A percentile compares a stretch with the other conserved stretches of the same genome.
Evolutionary conservation across 139 green algal species (phyloP).

Genomic region (Astrephomene gubernaculifera): DNA sequence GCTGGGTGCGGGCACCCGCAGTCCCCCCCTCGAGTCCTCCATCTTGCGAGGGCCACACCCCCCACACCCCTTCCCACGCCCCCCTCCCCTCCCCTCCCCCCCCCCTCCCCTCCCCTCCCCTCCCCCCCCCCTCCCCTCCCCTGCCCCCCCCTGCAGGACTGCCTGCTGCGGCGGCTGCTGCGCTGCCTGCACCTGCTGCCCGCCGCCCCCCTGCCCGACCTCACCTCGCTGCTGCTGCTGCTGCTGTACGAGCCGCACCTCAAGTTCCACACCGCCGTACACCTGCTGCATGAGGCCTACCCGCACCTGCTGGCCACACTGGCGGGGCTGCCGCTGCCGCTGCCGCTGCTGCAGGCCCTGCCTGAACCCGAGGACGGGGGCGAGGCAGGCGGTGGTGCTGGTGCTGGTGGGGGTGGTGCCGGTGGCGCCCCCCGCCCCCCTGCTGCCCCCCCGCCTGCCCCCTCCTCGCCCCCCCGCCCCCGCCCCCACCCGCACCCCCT

Average conservation of each 20-base stretch:
- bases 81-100: not conserved
- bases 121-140: not conserved
- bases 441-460: too few species aligned
- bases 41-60: too few species aligned
- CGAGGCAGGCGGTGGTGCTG: not conserved
- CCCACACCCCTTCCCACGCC: not conserved
- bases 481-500: too few species aligned
- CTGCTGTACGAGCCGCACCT: conserved; percentile 68
- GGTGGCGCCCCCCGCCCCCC: too few species aligned
- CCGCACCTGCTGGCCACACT: not conserved
- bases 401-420: not conserved
- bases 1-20: too few species aligned
- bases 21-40: too few species aligned
- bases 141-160: too few species aligned
- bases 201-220: conserved; percentile 16
- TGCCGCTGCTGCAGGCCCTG: conserved; percentile 55
- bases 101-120: not conserved
- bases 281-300: conserved; percentile 33
- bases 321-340: not conserved
- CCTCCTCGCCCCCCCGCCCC: too few species aligned
- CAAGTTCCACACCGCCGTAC: conserved; percentile 53
- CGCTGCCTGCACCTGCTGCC: conserved; percentile 27
- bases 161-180: conserved; percentile 45
- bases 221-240: conserved; percentile 67
- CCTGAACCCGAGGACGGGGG: not conserved